phyloP scores from a whole-genome alignment of 345 rosid species.

The Conringia planisiliqua region DNA sequence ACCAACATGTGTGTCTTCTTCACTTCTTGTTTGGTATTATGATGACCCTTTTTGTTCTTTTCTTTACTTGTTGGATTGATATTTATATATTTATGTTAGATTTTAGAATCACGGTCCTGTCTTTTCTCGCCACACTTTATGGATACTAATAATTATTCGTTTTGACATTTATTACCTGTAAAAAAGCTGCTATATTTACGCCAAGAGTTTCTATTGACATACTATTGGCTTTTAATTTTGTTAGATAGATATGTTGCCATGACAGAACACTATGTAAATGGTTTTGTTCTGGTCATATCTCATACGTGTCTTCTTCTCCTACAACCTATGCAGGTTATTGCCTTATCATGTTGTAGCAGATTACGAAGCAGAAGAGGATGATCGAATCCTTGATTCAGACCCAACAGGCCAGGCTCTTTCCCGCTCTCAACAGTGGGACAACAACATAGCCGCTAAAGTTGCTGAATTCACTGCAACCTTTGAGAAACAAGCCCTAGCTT shows the following conservation, averaged over 20 bases:
- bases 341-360: slow-evolving; percentile 97
- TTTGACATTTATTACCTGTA: neutral
- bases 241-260: slow-evolving; percentile 8
- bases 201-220: neutral
- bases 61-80: neutral
- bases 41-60: neutral
- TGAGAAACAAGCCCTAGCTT: slow-evolving; percentile 94
- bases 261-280: neutral
- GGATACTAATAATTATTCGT: neutral
- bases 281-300: neutral
- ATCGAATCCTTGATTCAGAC: slow-evolving; percentile 93
- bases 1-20: neutral
- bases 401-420: slow-evolving; percentile 88
- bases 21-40: neutral
- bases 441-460: slow-evolving; percentile 87
- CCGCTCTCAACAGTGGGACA: slow-evolving; percentile 94
- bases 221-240: neutral
- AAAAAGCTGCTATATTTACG: neutral
- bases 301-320: slow-evolving; percentile 9
- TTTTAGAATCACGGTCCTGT: neutral
- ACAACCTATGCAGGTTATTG: slow-evolving; percentile 52
- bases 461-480: slow-evolving; percentile 90
- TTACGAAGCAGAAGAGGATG: slow-evolving; percentile 98
- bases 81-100: neutral
- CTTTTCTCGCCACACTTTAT: neutral